Evolutionary conservation across 2,329 filamentous ascomycete genomes (phyloP).

Genomic region (Scedosporium apiospermum): DNA sequence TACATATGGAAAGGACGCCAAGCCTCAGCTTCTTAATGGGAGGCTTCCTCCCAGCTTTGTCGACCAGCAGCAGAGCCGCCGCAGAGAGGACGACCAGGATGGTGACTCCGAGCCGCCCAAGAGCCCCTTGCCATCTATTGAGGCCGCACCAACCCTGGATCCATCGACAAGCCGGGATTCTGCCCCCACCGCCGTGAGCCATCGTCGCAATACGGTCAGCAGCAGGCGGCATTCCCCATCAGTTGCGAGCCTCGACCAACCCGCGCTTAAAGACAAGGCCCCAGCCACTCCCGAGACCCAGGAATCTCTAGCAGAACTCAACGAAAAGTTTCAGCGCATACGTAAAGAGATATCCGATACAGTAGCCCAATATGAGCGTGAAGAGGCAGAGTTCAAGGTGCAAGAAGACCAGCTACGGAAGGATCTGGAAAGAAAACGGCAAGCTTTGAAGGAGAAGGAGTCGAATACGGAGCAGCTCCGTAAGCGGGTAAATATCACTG

Average conservation of each 20-base stretch:
- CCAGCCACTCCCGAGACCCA: not conserved
- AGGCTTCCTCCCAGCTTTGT: constrained; percentile 47
- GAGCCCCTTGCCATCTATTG: constrained; percentile 44
- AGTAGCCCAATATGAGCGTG: constrained; percentile 58
- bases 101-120: constrained; percentile 37
- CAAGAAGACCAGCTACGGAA: constrained; percentile 59
- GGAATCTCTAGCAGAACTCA: constrained; percentile 62
- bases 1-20: constrained; percentile 59
- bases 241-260: constrained; percentile 45
- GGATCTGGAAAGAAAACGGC: constrained; percentile 71
- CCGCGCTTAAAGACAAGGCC: constrained; percentile 28
- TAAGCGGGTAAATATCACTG: constrained; percentile 68
- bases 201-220: constrained; percentile 50
- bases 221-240: constrained; percentile 70
- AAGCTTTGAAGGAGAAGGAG: constrained; percentile 78
- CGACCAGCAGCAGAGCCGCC: constrained; percentile 37
- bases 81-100: constrained; percentile 29
- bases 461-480: constrained; percentile 79
- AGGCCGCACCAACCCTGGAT: constrained; percentile 53
- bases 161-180: constrained; percentile 56
- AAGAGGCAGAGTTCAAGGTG: constrained; percentile 61
- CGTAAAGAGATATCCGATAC: constrained; percentile 77
- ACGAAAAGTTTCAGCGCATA: constrained; percentile 68
- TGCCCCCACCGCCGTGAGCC: constrained; percentile 32
- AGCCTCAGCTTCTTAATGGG: constrained; percentile 48